Conservation (phyloP, 345 rosid species). For the Corchorus olitorius region DNA sequence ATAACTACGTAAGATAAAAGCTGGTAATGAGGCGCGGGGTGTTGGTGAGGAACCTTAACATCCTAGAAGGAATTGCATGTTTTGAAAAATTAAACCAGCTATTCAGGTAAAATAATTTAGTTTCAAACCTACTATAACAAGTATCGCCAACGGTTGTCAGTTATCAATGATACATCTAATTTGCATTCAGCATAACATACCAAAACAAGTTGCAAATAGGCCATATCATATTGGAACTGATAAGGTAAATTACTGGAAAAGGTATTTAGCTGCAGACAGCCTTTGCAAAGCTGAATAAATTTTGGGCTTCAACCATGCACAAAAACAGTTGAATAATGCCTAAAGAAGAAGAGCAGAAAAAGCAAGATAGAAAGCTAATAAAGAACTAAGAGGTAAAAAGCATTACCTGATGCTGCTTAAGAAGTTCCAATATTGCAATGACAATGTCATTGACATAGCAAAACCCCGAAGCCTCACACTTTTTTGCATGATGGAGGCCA, state of each 20-base stretch:
- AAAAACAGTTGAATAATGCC: background rate
- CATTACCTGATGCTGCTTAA: constrained; percentile 69
- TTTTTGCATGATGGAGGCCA: constrained; percentile 77
- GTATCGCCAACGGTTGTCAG: background rate
- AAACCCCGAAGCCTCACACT: constrained; percentile 54
- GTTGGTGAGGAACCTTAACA: background rate
- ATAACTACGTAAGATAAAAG: background rate
- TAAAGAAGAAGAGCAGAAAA: constrained; percentile 13
- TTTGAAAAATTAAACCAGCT: background rate
- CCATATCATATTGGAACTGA: background rate
- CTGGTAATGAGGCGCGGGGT: background rate
- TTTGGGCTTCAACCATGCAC: background rate
- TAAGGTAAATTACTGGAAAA: background rate
- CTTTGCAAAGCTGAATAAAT: background rate
- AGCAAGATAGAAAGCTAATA: background rate
- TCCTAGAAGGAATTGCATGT: background rate
- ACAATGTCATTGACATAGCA: constrained; percentile 79
- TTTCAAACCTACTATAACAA: background rate
- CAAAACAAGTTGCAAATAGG: background rate
- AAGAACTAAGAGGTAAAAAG: background rate
- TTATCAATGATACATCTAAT: background rate
- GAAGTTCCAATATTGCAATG: constrained; percentile 70
- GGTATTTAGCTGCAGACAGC: no score
- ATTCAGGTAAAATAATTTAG: background rate
- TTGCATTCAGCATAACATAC: background rate